Percentiles rank a stretch among this genome's conserved stretches.
These are phyloP conservation scores for Aspergillus sp. DNA, from an alignment of 2,329 filamentous ascomycete species.

Conservation along the genomic window DNA sequence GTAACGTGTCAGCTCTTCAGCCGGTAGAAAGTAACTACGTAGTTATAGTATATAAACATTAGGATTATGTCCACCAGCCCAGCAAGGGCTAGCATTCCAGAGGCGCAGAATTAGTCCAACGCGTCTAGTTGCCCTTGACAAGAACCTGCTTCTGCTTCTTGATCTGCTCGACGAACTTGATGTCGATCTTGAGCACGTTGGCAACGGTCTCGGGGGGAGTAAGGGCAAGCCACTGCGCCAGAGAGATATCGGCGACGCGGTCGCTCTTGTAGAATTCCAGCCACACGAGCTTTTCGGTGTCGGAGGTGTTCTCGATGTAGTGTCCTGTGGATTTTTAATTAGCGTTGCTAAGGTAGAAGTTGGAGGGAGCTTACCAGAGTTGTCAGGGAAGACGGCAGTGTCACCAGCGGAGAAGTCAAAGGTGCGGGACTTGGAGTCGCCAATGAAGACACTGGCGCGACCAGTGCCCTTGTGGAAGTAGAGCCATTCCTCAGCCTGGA, in stretches of 20 bases:
- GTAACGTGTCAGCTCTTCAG: neutral
- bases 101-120: neutral
- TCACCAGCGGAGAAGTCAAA: slow-evolving; percentile 69
- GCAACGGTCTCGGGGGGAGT: slow-evolving; percentile 48
- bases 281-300: slow-evolving; percentile 62
- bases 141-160: slow-evolving; percentile 13
- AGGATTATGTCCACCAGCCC: neutral
- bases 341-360: neutral
- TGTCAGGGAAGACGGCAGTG: slow-evolving; percentile 67
- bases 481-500: slow-evolving; percentile 62
- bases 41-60: neutral
- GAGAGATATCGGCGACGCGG: slow-evolving; percentile 63
- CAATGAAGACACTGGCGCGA: slow-evolving; percentile 65
- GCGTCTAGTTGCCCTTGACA: neutral
- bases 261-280: slow-evolving; percentile 70
- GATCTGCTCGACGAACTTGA: slow-evolving; percentile 12
- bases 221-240: slow-evolving; percentile 69
- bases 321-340: slow-evolving; percentile 45
- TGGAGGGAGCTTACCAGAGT: slow-evolving; percentile 31
- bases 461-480: slow-evolving; percentile 66
- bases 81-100: neutral
- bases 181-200: slow-evolving; percentile 11
- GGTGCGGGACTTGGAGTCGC: slow-evolving; percentile 60
- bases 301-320: slow-evolving; percentile 68
- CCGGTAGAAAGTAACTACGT: neutral